These are phyloP conservation scores for Erodium trifolium DNA, from an alignment of 441 rosid genomes.

Conservation along the genomic window DNA sequence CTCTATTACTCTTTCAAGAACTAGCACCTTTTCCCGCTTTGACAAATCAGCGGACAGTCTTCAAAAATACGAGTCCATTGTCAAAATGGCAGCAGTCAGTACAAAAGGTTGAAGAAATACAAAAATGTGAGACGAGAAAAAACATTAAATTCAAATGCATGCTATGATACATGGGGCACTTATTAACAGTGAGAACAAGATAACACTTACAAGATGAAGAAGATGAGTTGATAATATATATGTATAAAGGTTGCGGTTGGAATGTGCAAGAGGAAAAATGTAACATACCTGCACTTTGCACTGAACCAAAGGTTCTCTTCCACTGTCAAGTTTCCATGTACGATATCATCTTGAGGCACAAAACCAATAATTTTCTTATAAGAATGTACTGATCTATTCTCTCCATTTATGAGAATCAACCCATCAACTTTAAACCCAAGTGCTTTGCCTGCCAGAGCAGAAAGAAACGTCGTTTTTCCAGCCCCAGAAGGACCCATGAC, in stretches of 20 bases:
- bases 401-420: constrained; percentile 70
- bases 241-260: no score
- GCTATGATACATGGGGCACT: not conserved
- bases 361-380: constrained; percentile 86
- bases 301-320: constrained; percentile 97
- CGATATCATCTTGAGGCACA: constrained; percentile 97
- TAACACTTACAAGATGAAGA: no score
- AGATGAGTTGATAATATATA: no score
- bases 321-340: constrained; percentile 93
- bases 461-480: constrained; percentile 92
- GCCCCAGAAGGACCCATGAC: constrained; percentile 99
- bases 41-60: constrained; percentile 72
- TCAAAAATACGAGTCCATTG: constrained; percentile 16
- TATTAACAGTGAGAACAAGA: not conserved
- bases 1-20: constrained; percentile 89
- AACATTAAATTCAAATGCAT: not conserved
- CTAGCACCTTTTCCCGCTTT: constrained; percentile 71
- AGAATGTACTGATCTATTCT: constrained; percentile 60
- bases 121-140: no score
- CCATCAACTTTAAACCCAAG: constrained; percentile 70
- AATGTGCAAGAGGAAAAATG: no score
- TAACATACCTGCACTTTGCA: constrained; percentile 80
- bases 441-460: constrained; percentile 86
- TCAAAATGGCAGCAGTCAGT: constrained; percentile 7
- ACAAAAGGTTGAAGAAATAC: no score